Percentiles rank a stretch among this genome's conserved stretches.
Evolutionary conservation across 306 rosid genomes (phyloP).

Genomic region (Betula pendula): DNA sequence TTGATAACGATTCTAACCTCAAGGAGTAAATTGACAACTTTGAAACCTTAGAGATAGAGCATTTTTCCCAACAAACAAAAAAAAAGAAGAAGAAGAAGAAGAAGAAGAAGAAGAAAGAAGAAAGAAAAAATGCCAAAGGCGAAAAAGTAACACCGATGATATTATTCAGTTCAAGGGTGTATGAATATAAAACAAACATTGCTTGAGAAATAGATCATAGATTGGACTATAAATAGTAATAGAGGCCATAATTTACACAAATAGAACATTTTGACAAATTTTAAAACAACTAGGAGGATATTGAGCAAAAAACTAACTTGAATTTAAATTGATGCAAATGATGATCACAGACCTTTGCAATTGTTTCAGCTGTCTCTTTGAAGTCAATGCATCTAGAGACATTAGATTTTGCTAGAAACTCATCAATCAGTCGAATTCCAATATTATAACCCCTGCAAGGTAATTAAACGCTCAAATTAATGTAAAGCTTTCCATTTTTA

Average conservation of each 20-base stretch:
- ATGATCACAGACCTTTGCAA: constrained; percentile 71
- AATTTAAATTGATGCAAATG: background rate
- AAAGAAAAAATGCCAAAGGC: background rate
- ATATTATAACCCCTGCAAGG: constrained; percentile 89
- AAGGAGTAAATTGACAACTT: no score
- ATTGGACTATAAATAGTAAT: background rate
- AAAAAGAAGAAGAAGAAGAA: no score
- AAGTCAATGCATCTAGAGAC: constrained; percentile 91
- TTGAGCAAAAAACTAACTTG: background rate
- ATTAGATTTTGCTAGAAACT: constrained; percentile 97
- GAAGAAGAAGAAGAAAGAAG: no score
- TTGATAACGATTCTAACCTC: no score
- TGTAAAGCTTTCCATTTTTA: background rate
- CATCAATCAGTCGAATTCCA: constrained; percentile 90
- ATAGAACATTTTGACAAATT: background rate
- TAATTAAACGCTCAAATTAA: constrained; percentile 10
- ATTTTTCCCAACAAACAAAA: no score
- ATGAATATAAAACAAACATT: background rate
- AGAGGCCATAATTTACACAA: background rate
- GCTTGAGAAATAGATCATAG: background rate
- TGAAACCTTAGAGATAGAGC: no score
- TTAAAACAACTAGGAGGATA: background rate
- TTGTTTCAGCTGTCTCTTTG: constrained; percentile 94
- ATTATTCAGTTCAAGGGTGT: background rate
- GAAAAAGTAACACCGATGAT: background rate